Evolutionary conservation across 1,284 basidiomycete species (phyloP).

Genomic region (Inonotus hispidus): DNA sequence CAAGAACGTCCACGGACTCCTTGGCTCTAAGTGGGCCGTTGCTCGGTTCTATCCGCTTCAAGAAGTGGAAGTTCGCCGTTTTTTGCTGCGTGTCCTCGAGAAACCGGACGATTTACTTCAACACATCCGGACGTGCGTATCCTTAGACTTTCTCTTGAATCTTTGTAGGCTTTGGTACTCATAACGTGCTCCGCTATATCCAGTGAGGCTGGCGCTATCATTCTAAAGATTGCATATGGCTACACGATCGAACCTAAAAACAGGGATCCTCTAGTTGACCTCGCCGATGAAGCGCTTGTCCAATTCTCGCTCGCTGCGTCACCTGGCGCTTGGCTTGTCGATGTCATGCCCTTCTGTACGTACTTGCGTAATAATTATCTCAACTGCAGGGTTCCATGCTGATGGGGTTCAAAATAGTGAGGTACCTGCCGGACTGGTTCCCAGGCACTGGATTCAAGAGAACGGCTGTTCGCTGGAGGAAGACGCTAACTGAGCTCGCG

Average conservation of each 20-base stretch:
- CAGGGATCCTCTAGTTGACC: slow-evolving; percentile 25
- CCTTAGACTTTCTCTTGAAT: not conserved
- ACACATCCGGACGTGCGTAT: slow-evolving; percentile 13
- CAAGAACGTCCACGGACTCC: slow-evolving; percentile 11
- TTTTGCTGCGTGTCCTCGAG: slow-evolving; percentile 12
- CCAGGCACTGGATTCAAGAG: slow-evolving; percentile 43
- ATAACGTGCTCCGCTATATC: not conserved
- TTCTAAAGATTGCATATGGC: slow-evolving; percentile 31
- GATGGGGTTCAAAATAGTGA: slow-evolving; percentile 26
- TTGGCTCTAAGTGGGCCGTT: slow-evolving; percentile 15
- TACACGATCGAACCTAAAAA: slow-evolving; percentile 25
- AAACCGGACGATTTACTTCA: slow-evolving; percentile 12
- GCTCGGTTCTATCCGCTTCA: slow-evolving; percentile 5
- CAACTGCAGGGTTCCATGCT: not conserved
- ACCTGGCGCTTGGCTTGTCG: slow-evolving; percentile 31
- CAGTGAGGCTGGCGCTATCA: slow-evolving; percentile 26
- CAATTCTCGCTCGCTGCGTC: slow-evolving; percentile 21
- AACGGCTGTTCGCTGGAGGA: slow-evolving; percentile 33
- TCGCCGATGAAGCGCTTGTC: slow-evolving; percentile 24
- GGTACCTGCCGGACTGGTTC: slow-evolving; percentile 42
- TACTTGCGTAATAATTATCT: not conserved
- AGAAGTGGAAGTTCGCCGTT: slow-evolving; percentile 11
- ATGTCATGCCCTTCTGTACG: slow-evolving; percentile 30
- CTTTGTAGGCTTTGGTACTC: not conserved
- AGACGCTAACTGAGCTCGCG: slow-evolving; percentile 28